These are phyloP conservation scores for Hypoxylon perforatum DNA, from an alignment of 495 filamentous ascomycete genomes.

Conservation along the genomic window DNA sequence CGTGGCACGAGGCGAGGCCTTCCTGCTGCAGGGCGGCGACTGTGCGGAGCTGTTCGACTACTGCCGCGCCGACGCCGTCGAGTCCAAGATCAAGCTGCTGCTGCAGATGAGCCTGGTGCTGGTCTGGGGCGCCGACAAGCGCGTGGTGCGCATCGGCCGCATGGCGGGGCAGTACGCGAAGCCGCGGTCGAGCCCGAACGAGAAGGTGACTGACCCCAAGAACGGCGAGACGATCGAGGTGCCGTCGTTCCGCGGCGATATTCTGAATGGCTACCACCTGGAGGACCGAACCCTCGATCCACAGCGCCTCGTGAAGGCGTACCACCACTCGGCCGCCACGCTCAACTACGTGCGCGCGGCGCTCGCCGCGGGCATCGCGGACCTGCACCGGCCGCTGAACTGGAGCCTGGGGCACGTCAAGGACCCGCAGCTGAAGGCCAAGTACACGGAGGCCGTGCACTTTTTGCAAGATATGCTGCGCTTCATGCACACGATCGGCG, in stretches of 20 bases:
- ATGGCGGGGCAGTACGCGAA: constrained; percentile 99
- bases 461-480: constrained; percentile 90
- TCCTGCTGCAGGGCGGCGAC: constrained; percentile 95
- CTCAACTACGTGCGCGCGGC: constrained; percentile 90
- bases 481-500: constrained; percentile 96
- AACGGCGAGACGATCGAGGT: constrained; percentile 74
- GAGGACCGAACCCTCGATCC: constrained; percentile 83
- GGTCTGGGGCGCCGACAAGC: constrained; percentile 89
- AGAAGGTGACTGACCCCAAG: constrained; percentile 67
- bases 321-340: constrained; percentile 94
- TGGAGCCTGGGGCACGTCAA: constrained; percentile 96
- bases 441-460: constrained; percentile 83
- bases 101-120: constrained; percentile 96
- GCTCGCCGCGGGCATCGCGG: constrained; percentile 87
- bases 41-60: constrained; percentile 98
- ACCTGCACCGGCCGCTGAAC: constrained; percentile 91
- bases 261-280: constrained; percentile 85
- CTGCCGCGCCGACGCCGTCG: constrained; percentile 87
- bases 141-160: constrained; percentile 91
- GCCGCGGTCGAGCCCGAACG: constrained; percentile 87
- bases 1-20: constrained; percentile 91
- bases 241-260: constrained; percentile 92
- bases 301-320: constrained; percentile 83
- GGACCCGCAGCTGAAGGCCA: constrained; percentile 80
- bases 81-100: constrained; percentile 94